Conservation (phyloP, 805 yeast genomes). For the Zygosaccharomyces bisporus region DNA sequence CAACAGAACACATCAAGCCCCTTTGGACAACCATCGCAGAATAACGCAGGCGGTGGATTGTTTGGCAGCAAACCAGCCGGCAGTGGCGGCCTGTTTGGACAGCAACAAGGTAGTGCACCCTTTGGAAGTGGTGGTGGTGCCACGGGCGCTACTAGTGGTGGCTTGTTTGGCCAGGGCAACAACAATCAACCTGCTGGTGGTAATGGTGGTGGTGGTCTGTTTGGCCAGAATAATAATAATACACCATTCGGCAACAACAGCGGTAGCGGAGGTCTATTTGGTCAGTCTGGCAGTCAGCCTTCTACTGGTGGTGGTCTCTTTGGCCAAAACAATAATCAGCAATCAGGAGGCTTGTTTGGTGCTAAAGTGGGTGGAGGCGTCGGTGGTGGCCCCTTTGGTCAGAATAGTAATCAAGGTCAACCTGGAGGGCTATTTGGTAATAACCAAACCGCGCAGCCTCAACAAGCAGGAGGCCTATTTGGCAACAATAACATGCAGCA, state of each 20-base stretch:
- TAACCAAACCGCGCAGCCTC: slow-evolving; percentile 18
- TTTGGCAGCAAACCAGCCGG: slow-evolving; percentile 27
- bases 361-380: neutral
- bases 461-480: slow-evolving; percentile 29
- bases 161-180: slow-evolving; percentile 35
- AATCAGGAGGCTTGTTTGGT: slow-evolving; percentile 36
- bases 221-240: slow-evolving; percentile 23
- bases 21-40: slow-evolving; percentile 19
- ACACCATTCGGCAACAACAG: slow-evolving; percentile 9
- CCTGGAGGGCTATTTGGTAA: slow-evolving; percentile 39
- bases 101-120: slow-evolving; percentile 33
- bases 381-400: slow-evolving; percentile 35
- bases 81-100: slow-evolving; percentile 30
- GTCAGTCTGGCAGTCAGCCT: slow-evolving; percentile 21
- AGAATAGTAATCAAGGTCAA: slow-evolving; percentile 18
- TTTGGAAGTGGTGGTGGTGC: slow-evolving; percentile 41
- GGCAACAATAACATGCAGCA: slow-evolving; percentile 28
- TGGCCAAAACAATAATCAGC: slow-evolving; percentile 30
- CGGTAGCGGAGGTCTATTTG: slow-evolving; percentile 28
- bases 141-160: slow-evolving; percentile 11
- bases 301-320: slow-evolving; percentile 36
- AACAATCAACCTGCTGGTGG: slow-evolving; percentile 34
- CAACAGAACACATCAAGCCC: slow-evolving; percentile 15
- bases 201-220: slow-evolving; percentile 18
- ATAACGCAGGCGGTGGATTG: slow-evolving; percentile 28